Conservation (phyloP, 495 filamentous ascomycete genomes). For the Neurospora sp. region DNA sequence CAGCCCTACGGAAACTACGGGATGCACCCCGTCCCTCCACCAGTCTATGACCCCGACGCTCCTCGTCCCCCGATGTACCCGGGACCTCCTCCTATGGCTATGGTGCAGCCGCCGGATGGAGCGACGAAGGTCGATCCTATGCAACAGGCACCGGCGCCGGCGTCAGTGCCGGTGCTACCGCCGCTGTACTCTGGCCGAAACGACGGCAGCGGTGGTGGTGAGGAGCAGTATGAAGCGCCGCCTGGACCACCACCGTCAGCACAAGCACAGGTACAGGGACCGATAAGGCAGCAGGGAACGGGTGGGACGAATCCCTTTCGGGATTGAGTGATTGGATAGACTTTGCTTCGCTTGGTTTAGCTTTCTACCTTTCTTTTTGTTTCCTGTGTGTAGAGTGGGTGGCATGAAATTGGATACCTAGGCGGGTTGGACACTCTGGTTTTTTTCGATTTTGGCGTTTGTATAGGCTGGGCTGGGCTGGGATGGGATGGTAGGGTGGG, state of each 20-base stretch:
- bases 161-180: not conserved
- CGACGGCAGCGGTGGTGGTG: not conserved
- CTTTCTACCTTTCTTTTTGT: not conserved
- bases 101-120: slow-evolving; percentile 31
- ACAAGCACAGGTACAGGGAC: slow-evolving; percentile 15
- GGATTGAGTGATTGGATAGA: not conserved
- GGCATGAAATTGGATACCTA: not conserved
- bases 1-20: slow-evolving; percentile 23
- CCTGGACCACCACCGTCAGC: slow-evolving; percentile 34
- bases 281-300: slow-evolving; percentile 9
- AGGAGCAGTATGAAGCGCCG: slow-evolving; percentile 31
- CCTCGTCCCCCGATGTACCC: slow-evolving; percentile 46
- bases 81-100: slow-evolving; percentile 31
- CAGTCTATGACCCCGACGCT: slow-evolving; percentile 38
- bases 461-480: not conserved
- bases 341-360: too few relatives aligned
- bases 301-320: slow-evolving; percentile 19
- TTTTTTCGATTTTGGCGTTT: not conserved
- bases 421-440: not conserved
- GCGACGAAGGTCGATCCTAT: slow-evolving; percentile 48
- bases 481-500: not conserved
- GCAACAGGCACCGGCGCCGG: slow-evolving; percentile 23
- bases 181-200: slow-evolving; percentile 12
- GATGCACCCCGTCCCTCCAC: slow-evolving; percentile 51
- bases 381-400: not conserved